A percentile compares a stretch with the other conserved stretches of the same genome.
Evolutionary conservation across 2,329 filamentous ascomycete species (phyloP).

Genomic region (Phialemoniopsis sp.): DNA sequence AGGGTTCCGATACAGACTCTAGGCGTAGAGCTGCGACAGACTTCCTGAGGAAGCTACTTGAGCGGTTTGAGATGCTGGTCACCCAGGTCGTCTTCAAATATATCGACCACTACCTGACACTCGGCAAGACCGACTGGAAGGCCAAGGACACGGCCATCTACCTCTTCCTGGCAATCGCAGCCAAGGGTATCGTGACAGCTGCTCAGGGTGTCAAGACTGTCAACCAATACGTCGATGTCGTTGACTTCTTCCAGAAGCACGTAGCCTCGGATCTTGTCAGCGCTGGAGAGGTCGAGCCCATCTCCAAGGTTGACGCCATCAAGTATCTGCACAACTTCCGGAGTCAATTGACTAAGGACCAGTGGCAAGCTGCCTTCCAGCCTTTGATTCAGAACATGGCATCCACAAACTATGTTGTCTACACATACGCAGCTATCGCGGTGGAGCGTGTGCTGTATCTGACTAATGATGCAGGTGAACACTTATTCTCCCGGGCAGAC

Average conservation of each 20-base stretch:
- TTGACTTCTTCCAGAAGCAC: constrained; percentile 92
- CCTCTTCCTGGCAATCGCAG: constrained; percentile 89
- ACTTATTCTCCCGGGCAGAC: constrained; percentile 74
- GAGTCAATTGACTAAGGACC: constrained; percentile 84
- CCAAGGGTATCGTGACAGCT: constrained; percentile 83
- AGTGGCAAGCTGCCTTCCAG: constrained; percentile 87
- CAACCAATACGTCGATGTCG: constrained; percentile 81
- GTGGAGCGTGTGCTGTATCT: constrained; percentile 91
- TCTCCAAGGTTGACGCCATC: constrained; percentile 95
- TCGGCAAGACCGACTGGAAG: constrained; percentile 84
- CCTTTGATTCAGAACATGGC: constrained; percentile 88
- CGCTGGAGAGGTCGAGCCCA: constrained; percentile 67
- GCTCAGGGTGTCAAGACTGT: constrained; percentile 87
- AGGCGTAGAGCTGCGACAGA: constrained; percentile 88
- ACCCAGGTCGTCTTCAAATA: constrained; percentile 86
- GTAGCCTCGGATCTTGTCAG: constrained; percentile 83
- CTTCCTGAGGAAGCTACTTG: constrained; percentile 84
- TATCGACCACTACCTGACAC: constrained; percentile 80
- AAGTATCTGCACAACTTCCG: constrained; percentile 98
- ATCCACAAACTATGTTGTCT: constrained; percentile 90
- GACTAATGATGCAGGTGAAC: constrained; percentile 67
- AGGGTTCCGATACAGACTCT: constrained; percentile 95
- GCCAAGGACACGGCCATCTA: constrained; percentile 98
- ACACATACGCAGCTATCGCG: constrained; percentile 94
- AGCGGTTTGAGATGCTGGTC: constrained; percentile 81